Base-by-base conservation (phyloP, 768 basidiomycete species). In the Naematelia encephala region DNA sequence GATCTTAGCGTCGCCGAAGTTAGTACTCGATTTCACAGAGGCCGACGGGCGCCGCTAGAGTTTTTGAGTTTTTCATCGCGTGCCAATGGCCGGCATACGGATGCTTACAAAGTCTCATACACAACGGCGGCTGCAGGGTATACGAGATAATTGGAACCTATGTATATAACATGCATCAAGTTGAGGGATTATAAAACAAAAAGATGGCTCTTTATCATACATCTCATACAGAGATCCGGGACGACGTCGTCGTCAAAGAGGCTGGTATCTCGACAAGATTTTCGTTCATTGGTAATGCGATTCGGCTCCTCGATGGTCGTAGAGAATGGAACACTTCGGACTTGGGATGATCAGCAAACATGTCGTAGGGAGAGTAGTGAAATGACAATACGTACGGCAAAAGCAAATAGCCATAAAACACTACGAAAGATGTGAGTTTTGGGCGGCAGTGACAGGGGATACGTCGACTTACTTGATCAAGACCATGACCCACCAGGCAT, bases 381-480 rank as follows among this genome's bases (percentile, higher is more conserved):
- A 39, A 39, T n/a, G 34, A 39, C 34, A 16, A 39, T 8, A 39
- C 34, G 34, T 39, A 39, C 34, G 8, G 16, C 8, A 16, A 39
- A 39, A 8, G 34, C 34, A 39, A 39, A 39, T 8, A 39, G 34
- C 34, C 34, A 39, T 39, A 39, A 16, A 39, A 39, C 34, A 16
- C 34, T 39, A 39, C 8, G 34, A 39, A 39, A 39, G 34, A 39
- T 16, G 16, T 39, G 34, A 39, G 34, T 39, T 16, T 8, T 39
- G 8, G 34, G 34, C 34, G 34, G 8, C 34, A 8, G 16, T 39
- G 16, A 16, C 16, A 16, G 34, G 34, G 34, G 34, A 39, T 39
- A 39, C 34, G 34, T 39, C 34, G 50, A 49, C 82, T 87, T 69
- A 88, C 79, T 70, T 53, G 21, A 59, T 10, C 43, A 54, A 27